Conservation (phyloP, 2,329 filamentous ascomycete species). For the Beauveria caledonica region DNA sequence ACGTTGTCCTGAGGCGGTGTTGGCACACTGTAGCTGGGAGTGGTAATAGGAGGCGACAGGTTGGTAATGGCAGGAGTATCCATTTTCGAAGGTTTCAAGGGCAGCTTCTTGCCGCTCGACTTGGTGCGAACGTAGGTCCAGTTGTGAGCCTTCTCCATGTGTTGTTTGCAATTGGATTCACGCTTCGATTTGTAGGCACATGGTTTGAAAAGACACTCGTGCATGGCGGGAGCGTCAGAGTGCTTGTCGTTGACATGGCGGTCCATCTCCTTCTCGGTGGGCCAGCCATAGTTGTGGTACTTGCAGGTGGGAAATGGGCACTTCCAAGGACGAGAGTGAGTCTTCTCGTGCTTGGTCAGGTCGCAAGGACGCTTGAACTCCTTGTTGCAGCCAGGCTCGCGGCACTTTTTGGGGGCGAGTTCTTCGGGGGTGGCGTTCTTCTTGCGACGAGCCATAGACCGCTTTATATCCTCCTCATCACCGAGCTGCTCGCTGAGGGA, state of each 20-base stretch:
- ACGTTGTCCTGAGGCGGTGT: slow-evolving; percentile 49
- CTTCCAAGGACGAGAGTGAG: slow-evolving; percentile 93
- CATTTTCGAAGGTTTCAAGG: slow-evolving; percentile 38
- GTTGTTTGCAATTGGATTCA: slow-evolving; percentile 94
- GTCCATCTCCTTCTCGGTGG: slow-evolving; percentile 95
- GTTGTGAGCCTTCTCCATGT: slow-evolving; percentile 95
- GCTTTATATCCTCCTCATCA: slow-evolving; percentile 74
- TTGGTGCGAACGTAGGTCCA: slow-evolving; percentile 91
- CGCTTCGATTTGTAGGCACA: slow-evolving; percentile 94
- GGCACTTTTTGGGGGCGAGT: slow-evolving; percentile 70
- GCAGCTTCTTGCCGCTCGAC: slow-evolving; percentile 67
- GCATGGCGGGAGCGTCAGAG: slow-evolving; percentile 69
- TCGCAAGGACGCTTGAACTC: slow-evolving; percentile 97
- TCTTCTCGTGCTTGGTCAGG: slow-evolving; percentile 96
- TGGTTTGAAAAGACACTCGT: slow-evolving; percentile 70
- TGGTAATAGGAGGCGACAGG: slow-evolving; percentile 55
- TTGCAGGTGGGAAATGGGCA: slow-evolving; percentile 78
- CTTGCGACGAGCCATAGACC: slow-evolving; percentile 92
- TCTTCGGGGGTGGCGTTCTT: slow-evolving; percentile 85
- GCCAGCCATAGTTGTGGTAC: slow-evolving; percentile 84
- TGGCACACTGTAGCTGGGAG: slow-evolving; percentile 38
- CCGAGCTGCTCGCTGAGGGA: slow-evolving; percentile 61
- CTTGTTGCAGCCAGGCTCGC: slow-evolving; percentile 70
- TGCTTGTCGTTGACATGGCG: slow-evolving; percentile 97
- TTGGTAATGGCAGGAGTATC: slow-evolving; percentile 52